phyloP scores from a whole-genome alignment of 192 early-diverging fungal genomes.

The Coemansia umbellata region DNA sequence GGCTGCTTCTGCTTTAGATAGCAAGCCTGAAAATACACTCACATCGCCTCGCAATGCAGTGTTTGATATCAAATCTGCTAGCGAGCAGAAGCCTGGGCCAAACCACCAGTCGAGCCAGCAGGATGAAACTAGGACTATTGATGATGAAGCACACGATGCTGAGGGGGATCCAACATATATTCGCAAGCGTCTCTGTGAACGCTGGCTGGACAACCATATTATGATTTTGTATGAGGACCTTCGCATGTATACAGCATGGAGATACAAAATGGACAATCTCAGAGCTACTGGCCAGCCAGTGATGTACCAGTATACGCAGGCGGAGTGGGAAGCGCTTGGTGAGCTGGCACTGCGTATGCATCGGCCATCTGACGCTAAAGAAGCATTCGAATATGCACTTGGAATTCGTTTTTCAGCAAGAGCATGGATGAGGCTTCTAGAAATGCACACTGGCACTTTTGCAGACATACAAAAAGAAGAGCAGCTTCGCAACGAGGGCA shows the following conservation, averaged over 20 bases:
- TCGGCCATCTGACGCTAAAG: constrained; percentile 87
- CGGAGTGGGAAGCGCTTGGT: constrained; percentile 98
- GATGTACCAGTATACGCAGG: constrained; percentile 86
- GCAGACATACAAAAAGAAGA: constrained; percentile 61
- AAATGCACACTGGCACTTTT: constrained; percentile 60
- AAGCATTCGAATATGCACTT: constrained; percentile 82
- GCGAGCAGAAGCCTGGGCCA: constrained; percentile 2
- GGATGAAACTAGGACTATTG: constrained; percentile 1
- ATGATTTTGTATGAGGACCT: constrained; percentile 99
- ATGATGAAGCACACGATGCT: background rate
- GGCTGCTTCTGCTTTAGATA: too few relatives aligned
- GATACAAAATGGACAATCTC: constrained; percentile 71
- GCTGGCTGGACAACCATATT: constrained; percentile 99
- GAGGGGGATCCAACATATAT: constrained; percentile 6
- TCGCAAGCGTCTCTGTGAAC: constrained; percentile 95
- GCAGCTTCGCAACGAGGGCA: constrained; percentile 21
- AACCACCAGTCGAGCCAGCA: constrained; percentile 7
- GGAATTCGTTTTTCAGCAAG: constrained; percentile 91
- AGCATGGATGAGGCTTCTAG: constrained; percentile 82
- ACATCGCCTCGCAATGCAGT: constrained; percentile 18
- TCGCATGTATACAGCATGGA: constrained; percentile 89
- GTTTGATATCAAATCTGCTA: constrained; percentile 1
- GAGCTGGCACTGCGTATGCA: constrained; percentile 85
- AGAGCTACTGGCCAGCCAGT: constrained; percentile 56
- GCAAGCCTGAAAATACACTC: constrained; percentile 12